Evolutionary conservation across 2,329 filamentous ascomycete genomes (phyloP), one percentile per base, ranked within the genome.

Genomic region (Ophiostoma quercus): DNA sequence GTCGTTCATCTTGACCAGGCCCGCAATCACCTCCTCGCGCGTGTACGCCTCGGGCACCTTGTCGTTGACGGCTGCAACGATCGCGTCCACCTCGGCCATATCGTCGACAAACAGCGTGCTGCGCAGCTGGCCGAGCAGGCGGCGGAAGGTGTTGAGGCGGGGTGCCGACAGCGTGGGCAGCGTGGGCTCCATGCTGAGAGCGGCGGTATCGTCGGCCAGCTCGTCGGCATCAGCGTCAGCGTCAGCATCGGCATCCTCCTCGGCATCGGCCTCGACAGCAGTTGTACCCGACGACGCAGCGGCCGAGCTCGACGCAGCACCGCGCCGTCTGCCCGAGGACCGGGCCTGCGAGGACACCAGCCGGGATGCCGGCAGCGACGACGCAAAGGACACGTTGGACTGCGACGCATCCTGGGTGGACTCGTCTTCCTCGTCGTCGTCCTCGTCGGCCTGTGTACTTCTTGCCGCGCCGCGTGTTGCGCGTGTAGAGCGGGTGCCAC

Each of bases 41-140:
- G 83, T 84, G 83, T 79, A 8, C 85, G 85, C 4, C 84, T 84
- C 60, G 80, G 85, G 84, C 66, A 97, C 75, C 74, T 88, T 87
- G 3, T 81, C 82, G 78, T 99, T 99, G 67, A 99, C 91, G 9
- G 91, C 91, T 3, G 84, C 84, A 22, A 97, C 84, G 41, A 99
- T 84, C 34, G 87, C 86, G 72, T 88, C 87, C 1, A 97, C 85
- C 72, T 90, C 85, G 16, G 93, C 92, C 22, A 89, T 88, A 76
- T 98, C 95, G 72, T 96, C 92, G 41, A 89, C 87, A 77, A 99
- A 99, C n/a, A 99, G 79, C 3, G 66, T 51, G 75, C 90, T 90
- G 76, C 97, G 89, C 69, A 99, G 83, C 75, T 92, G 90, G 32
- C 95, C 95, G 2, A 99, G 84, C 1, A 91, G 87, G 12, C 87